A percentile compares a stretch with the other conserved stretches of the same genome.
Conservation (phyloP, 2,329 filamentous ascomycete species). For the Arachnopeziza araneosa region DNA sequence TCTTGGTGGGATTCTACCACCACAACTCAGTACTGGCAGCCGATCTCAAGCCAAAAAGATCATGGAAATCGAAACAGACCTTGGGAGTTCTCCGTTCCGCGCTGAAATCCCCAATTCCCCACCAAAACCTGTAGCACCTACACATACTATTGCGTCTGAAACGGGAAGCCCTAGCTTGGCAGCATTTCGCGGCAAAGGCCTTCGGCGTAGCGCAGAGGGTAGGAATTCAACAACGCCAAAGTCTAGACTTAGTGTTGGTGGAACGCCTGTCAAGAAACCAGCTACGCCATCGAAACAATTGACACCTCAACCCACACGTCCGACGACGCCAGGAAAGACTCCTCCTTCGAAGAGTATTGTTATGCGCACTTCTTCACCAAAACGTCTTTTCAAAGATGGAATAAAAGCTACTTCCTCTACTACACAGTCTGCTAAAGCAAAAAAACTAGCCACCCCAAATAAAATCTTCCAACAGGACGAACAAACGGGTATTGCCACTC, state of each 20-base stretch:
- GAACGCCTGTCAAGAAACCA: slow-evolving; percentile 31
- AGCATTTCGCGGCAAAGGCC: slow-evolving; percentile 44
- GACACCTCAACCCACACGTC: slow-evolving; percentile 39
- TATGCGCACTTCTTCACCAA: slow-evolving; percentile 43
- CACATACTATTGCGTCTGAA: slow-evolving; percentile 37
- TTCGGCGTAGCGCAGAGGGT: slow-evolving; percentile 43
- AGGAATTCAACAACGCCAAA: slow-evolving; percentile 38
- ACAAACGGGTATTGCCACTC: slow-evolving; percentile 52
- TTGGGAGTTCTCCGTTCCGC: slow-evolving; percentile 40
- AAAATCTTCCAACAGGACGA: slow-evolving; percentile 49
- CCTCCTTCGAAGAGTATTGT: slow-evolving; percentile 42
- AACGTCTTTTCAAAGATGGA: slow-evolving; percentile 38
- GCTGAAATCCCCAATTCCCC: slow-evolving; percentile 33
- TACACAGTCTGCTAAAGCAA: slow-evolving; percentile 30
- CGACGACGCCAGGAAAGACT: slow-evolving; percentile 44
- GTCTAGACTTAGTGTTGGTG: slow-evolving; percentile 15
- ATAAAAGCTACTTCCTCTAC: slow-evolving; percentile 31
- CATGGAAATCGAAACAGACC: slow-evolving; percentile 54
- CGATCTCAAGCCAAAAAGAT: slow-evolving; percentile 47
- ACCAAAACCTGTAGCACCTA: slow-evolving; percentile 29
- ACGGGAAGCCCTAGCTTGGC: slow-evolving; percentile 51
- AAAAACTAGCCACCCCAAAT: slow-evolving; percentile 32
- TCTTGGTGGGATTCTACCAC: slow-evolving; percentile 48
- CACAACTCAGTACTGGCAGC: slow-evolving; percentile 34
- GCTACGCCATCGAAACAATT: slow-evolving; percentile 35